These are phyloP conservation scores for Misopates orontium DNA, from an alignment of 257 asterid genomes.

Conservation along the genomic window DNA sequence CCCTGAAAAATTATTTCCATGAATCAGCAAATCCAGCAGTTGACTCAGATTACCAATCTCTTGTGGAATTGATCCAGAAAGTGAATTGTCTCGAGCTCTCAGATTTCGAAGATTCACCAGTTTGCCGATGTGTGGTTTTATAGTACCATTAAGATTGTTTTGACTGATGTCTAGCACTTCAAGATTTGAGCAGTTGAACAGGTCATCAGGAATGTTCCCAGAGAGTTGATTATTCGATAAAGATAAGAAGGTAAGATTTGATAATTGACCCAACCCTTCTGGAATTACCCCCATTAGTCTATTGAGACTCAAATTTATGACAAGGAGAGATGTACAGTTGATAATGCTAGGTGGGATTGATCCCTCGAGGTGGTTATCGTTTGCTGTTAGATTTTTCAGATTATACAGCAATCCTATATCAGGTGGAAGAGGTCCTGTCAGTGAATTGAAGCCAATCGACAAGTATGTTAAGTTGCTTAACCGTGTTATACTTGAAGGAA, in stretches of 20 bases:
- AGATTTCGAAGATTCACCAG: constrained; percentile 48
- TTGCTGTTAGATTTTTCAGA: constrained; percentile 57
- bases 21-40: constrained; percentile 48
- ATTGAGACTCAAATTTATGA: constrained; percentile 36
- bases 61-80: constrained; percentile 59
- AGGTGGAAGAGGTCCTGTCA: constrained; percentile 58
- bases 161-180: constrained; percentile 39
- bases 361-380: constrained; percentile 50
- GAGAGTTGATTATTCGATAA: constrained; percentile 49
- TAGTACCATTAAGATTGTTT: constrained; percentile 45
- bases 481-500: constrained; percentile 58
- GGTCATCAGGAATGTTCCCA: constrained; percentile 63
- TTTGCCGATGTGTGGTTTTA: constrained; percentile 44
- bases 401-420: constrained; percentile 58
- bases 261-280: constrained; percentile 42
- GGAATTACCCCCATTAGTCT: constrained; percentile 56
- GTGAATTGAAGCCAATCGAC: constrained; percentile 60
- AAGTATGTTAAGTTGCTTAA: constrained; percentile 61
- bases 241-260: constrained; percentile 50
- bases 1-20: constrained; percentile 58
- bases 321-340: constrained; percentile 61
- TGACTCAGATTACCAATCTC: constrained; percentile 60
- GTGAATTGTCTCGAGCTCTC: constrained; percentile 32
- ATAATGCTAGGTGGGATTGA: constrained; percentile 58
- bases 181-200: constrained; percentile 59